phyloP scores from a whole-genome alignment of 305 asterid genomes.

The Caryopteris hybrid region DNA sequence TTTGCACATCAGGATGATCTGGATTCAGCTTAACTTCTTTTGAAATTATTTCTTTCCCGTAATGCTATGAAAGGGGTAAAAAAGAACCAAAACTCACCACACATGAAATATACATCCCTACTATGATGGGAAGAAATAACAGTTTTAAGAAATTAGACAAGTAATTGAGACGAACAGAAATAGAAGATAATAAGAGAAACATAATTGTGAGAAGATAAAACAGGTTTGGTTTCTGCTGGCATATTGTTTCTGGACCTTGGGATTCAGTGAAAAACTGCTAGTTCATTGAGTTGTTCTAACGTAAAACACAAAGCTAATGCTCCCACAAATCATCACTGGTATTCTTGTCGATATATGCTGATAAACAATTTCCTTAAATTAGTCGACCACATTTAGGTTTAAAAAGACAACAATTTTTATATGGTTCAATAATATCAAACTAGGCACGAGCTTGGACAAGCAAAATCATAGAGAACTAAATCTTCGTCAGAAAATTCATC shows the following conservation, averaged over 20 bases:
- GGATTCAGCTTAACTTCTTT: constrained; percentile 19
- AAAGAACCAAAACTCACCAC: neutral
- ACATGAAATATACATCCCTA: neutral
- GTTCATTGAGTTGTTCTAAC: neutral
- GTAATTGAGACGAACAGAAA: neutral
- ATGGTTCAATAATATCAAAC: neutral
- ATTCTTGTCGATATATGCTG: neutral
- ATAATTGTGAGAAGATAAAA: neutral
- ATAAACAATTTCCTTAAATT: neutral
- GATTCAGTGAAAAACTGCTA: too few species aligned
- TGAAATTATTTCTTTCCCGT: constrained; percentile 18
- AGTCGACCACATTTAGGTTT: neutral
- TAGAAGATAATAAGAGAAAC: neutral
- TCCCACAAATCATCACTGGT: neutral
- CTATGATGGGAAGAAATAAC: neutral
- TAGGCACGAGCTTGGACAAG: neutral
- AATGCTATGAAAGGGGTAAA: constrained; percentile 1
- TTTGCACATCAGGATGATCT: constrained; percentile 20
- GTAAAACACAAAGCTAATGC: neutral
- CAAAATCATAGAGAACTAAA: neutral
- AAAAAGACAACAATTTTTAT: too few species aligned
- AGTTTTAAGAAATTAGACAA: neutral
- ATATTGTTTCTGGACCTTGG: too few species aligned
- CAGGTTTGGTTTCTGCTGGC: neutral
- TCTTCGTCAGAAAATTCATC: neutral